Percentiles rank a stretch among this genome's conserved stretches.
Evolutionary conservation across 2,329 filamentous ascomycete genomes (phyloP).

Genomic region (Emericellopsis atlantica): DNA sequence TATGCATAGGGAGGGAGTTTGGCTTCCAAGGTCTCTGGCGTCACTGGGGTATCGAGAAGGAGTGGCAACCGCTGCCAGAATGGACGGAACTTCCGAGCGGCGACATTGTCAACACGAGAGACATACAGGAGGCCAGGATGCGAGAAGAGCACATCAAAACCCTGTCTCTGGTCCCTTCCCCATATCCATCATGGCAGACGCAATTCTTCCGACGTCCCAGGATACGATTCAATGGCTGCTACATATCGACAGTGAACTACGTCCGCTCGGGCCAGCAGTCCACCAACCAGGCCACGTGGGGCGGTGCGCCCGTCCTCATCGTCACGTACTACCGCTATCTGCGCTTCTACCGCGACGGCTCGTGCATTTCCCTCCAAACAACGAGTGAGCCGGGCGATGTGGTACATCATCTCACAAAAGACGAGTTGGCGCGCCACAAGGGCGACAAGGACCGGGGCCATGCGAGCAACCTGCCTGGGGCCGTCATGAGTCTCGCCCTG

Average conservation of each 20-base stretch:
- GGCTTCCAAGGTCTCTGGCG: slow-evolving; percentile 81
- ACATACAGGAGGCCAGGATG: slow-evolving; percentile 19
- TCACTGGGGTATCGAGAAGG: slow-evolving; percentile 51
- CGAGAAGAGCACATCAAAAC: slow-evolving; percentile 23
- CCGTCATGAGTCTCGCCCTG: slow-evolving; percentile 56
- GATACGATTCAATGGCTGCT: slow-evolving; percentile 87
- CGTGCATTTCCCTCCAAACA: slow-evolving; percentile 66
- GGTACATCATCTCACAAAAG: slow-evolving; percentile 68
- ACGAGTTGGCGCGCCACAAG: slow-evolving; percentile 44
- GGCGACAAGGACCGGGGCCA: slow-evolving; percentile 8
- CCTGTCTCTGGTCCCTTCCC: slow-evolving; percentile 23
- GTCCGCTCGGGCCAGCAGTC: slow-evolving; percentile 67
- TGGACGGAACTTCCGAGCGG: slow-evolving; percentile 16
- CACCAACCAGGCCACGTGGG: slow-evolving; percentile 61
- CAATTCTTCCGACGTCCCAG: slow-evolving; percentile 78
- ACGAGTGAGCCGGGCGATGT: slow-evolving; percentile 77
- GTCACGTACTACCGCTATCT: slow-evolving; percentile 98
- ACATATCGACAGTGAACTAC: slow-evolving; percentile 96
- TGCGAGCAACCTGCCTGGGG: slow-evolving; percentile 19
- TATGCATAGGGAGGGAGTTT: slow-evolving; percentile 58
- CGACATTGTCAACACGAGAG: slow-evolving; percentile 19
- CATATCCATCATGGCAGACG: slow-evolving; percentile 42
- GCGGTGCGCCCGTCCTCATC: slow-evolving; percentile 67
- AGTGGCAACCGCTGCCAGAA: slow-evolving; percentile 38
- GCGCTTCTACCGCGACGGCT: slow-evolving; percentile 86